phyloP scores from a whole-genome alignment of 768 basidiomycete species.

The Lactarius akahatsu region DNA sequence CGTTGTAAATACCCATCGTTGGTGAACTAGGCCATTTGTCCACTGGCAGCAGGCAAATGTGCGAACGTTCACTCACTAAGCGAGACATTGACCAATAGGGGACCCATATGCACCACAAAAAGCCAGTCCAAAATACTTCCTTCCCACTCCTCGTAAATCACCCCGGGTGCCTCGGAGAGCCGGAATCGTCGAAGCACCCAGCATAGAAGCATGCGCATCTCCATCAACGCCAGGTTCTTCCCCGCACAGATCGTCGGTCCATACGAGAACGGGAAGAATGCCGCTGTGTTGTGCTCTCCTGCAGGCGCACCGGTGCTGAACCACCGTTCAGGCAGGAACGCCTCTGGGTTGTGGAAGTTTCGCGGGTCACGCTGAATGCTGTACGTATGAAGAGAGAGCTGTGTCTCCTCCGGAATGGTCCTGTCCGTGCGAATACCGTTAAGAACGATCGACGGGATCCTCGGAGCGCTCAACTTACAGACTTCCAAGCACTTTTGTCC shows the following conservation, averaged over 20 bases:
- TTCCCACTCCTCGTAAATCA: background rate
- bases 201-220: conserved; percentile 16
- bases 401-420: conserved; percentile 7
- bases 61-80: background rate
- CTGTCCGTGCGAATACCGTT: too few relatives aligned
- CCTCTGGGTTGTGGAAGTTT: conserved; percentile 1
- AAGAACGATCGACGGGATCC: too few relatives aligned
- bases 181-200: background rate
- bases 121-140: background rate
- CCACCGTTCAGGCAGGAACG: conserved; percentile 8
- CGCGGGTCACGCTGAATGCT: conserved; percentile 6
- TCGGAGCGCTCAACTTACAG: background rate
- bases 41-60: background rate
- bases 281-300: conserved; percentile 12
- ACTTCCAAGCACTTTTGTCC: background rate
- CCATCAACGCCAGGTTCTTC: conserved; percentile 27
- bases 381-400: conserved; percentile 1
- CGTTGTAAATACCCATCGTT: too few relatives aligned
- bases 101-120: background rate
- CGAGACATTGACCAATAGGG: background rate
- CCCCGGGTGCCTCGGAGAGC: background rate
- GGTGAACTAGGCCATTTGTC: too few relatives aligned
- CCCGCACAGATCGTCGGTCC: conserved; percentile 30
- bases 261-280: conserved; percentile 29
- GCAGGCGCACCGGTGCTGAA: background rate